phyloP scores from a whole-genome alignment of 2,329 filamentous ascomycete species.

The Hymenoscyphus occultus region DNA sequence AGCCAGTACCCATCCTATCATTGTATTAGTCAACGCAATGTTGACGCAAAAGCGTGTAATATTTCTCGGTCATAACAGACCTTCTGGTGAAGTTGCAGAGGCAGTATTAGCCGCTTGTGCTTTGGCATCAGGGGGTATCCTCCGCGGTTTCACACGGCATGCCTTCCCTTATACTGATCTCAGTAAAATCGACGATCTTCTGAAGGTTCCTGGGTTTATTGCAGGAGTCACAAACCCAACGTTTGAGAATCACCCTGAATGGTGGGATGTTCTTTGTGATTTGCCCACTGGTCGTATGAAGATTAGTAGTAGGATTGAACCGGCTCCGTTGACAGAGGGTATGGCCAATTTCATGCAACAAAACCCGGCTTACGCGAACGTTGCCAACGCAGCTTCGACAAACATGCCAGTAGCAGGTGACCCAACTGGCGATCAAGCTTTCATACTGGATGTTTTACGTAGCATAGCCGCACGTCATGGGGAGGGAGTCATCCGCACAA shows the following conservation, averaged over 20 bases:
- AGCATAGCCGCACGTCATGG: slow-evolving; percentile 85
- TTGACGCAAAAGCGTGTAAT: slow-evolving; percentile 95
- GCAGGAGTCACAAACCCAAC: slow-evolving; percentile 96
- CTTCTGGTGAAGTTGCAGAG: slow-evolving; percentile 93
- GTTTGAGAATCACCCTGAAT: slow-evolving; percentile 90
- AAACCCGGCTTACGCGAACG: slow-evolving; percentile 54
- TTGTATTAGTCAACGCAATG: slow-evolving; percentile 90
- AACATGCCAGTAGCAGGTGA: slow-evolving; percentile 47
- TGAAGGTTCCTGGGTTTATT: slow-evolving; percentile 96
- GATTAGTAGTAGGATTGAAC: slow-evolving; percentile 85
- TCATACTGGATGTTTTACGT: slow-evolving; percentile 81
- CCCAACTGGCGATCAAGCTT: slow-evolving; percentile 79
- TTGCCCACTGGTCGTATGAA: slow-evolving; percentile 89
- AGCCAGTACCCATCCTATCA: slow-evolving; percentile 85
- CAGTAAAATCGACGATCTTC: slow-evolving; percentile 93
- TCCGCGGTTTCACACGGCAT: slow-evolving; percentile 90
- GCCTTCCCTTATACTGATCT: slow-evolving; percentile 98
- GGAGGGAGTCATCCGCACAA: slow-evolving; percentile 83
- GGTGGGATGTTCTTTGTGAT: slow-evolving; percentile 98
- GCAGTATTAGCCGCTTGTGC: slow-evolving; percentile 97
- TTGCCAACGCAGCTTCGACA: slow-evolving; percentile 43
- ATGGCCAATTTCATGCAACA: slow-evolving; percentile 84
- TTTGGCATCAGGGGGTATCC: slow-evolving; percentile 84
- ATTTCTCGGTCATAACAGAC: slow-evolving; percentile 91
- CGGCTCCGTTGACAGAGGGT: slow-evolving; percentile 78